A percentile compares a stretch with the other conserved stretches of the same genome.
These are phyloP conservation scores for Zymoseptoria pseudotritici DNA, from an alignment of 2,329 filamentous ascomycete genomes.

Conservation along the genomic window DNA sequence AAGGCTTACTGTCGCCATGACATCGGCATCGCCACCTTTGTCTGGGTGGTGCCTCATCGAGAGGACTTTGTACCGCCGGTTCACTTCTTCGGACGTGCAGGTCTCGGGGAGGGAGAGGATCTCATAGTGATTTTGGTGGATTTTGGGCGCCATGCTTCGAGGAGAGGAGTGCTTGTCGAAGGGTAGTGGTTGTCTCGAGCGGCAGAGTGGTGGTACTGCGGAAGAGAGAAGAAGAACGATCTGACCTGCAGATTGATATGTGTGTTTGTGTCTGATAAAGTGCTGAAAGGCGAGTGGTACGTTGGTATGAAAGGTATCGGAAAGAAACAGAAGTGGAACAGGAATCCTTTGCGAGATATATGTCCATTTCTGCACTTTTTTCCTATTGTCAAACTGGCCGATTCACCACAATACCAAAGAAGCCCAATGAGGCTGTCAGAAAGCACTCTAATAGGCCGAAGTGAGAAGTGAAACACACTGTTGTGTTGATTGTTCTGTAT, in stretches of 20 bases:
- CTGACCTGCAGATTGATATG: neutral
- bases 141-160: neutral
- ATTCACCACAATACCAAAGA: neutral
- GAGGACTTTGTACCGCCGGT: neutral
- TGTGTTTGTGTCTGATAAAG: neutral
- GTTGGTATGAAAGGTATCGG: neutral
- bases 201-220: neutral
- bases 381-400: neutral
- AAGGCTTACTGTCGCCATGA: neutral
- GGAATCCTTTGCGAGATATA: neutral
- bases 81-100: neutral
- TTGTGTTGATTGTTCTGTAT: neutral
- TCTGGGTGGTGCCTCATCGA: neutral
- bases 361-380: neutral
- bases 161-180: neutral
- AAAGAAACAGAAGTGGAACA: neutral
- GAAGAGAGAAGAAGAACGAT: neutral
- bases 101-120: neutral
- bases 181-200: neutral
- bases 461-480: neutral
- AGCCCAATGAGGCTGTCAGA: neutral
- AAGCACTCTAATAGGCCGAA: neutral
- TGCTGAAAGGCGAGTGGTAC: neutral
- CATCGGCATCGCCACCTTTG: neutral
- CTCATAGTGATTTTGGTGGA: neutral